Conservation (phyloP, 106 monocot genomes). For the Dendrobium catenatum region DNA sequence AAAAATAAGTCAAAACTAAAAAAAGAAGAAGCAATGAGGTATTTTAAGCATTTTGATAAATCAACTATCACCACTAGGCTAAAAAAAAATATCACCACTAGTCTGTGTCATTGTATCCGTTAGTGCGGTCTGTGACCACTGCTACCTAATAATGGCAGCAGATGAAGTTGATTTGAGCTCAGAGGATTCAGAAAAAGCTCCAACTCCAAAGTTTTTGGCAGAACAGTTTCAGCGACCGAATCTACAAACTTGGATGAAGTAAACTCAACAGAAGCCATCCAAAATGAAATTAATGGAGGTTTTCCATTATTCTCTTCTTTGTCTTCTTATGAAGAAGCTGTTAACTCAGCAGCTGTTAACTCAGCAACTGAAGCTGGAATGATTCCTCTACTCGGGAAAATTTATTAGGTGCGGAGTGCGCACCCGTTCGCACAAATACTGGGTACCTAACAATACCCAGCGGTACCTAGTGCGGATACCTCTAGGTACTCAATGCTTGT, state of each 20-base stretch:
- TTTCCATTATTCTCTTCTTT: slow-evolving; percentile 30
- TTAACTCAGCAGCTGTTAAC: slow-evolving; percentile 3
- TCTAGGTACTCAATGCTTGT: too few relatives aligned
- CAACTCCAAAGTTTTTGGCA: slow-evolving; percentile 70
- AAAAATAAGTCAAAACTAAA: too few relatives aligned
- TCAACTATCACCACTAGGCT: not conserved
- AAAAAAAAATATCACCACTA: too few relatives aligned
- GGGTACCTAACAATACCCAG: too few relatives aligned
- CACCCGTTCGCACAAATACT: too few relatives aligned
- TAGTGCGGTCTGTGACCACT: not conserved
- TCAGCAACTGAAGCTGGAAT: not conserved
- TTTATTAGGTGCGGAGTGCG: too few relatives aligned
- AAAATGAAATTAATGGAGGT: slow-evolving; percentile 3
- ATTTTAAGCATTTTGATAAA: not conserved
- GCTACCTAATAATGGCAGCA: too few relatives aligned
- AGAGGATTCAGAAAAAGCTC: not conserved
- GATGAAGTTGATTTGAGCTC: not conserved
- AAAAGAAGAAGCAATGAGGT: too few relatives aligned
- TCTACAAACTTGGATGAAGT: not conserved
- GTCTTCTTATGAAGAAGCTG: slow-evolving; percentile 6
- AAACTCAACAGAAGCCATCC: not conserved
- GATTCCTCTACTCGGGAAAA: slow-evolving; percentile 10
- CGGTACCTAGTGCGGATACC: too few relatives aligned
- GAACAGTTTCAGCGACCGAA: slow-evolving; percentile 36
- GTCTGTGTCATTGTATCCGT: not conserved